These are phyloP conservation scores for Dentipellis sp. DNA, from an alignment of 768 basidiomycete genomes.

Conservation along the genomic window DNA sequence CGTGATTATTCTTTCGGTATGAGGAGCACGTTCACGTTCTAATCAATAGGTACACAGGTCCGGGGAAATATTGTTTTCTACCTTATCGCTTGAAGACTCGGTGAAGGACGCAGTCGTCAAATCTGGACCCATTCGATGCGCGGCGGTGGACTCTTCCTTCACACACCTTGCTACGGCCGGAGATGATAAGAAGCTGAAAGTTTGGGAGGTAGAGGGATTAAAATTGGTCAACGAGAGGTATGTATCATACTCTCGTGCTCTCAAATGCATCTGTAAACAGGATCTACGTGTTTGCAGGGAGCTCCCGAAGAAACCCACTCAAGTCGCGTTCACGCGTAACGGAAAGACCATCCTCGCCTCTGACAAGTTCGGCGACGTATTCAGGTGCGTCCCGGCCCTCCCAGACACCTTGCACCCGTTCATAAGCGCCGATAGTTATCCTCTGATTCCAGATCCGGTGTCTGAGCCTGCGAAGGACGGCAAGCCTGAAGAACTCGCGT, in stretches of 20 bases:
- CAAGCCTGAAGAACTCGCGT: conserved; percentile 27
- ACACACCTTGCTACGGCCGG: conserved; percentile 51
- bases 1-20: conserved; percentile 13
- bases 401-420: neutral
- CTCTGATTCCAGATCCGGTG: conserved; percentile 31
- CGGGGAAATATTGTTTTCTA: conserved; percentile 41
- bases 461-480: conserved; percentile 7
- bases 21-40: conserved; percentile 3
- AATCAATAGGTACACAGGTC: conserved; percentile 28
- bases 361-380: conserved; percentile 95
- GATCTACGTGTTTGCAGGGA: conserved; percentile 37
- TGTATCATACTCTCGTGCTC: conserved; percentile 8
- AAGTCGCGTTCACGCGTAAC: conserved; percentile 50
- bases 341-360: conserved; percentile 66
- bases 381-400: conserved; percentile 38
- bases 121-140: conserved; percentile 52
- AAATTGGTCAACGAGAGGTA: conserved; percentile 57
- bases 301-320: conserved; percentile 76
- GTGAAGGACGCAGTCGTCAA: conserved; percentile 27
- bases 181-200: conserved; percentile 75
- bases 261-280: neutral
- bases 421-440: conserved; percentile 37
- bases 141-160: conserved; percentile 36
- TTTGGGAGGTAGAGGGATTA: conserved; percentile 59
- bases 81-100: conserved; percentile 23